Conservation (phyloP, 164 flowering plant genomes). For the Piper longum region DNA sequence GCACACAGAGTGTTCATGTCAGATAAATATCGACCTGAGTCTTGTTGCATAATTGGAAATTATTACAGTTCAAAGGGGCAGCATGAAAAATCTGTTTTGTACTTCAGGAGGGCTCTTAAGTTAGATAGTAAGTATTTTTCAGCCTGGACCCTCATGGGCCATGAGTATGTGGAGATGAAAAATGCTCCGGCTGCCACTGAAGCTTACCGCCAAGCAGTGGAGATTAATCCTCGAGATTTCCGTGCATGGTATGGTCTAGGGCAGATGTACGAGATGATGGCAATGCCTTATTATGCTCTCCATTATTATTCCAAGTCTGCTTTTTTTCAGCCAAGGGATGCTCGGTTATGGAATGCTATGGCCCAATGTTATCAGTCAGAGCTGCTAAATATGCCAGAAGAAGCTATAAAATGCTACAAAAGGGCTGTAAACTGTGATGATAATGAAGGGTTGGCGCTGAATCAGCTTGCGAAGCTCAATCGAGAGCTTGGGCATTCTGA, state of each 20-base stretch:
- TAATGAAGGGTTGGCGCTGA: slow-evolving; percentile 81
- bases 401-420: slow-evolving; percentile 84
- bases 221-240: slow-evolving; percentile 85
- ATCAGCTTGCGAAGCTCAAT: slow-evolving; percentile 78
- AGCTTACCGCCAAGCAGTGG: slow-evolving; percentile 90
- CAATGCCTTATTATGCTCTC: slow-evolving; percentile 88
- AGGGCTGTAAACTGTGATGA: slow-evolving; percentile 79
- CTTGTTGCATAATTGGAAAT: slow-evolving; percentile 95
- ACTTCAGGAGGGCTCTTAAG: slow-evolving; percentile 86
- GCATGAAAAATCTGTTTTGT: slow-evolving; percentile 87
- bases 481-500: slow-evolving; percentile 55
- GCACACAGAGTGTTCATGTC: slow-evolving; percentile 80
- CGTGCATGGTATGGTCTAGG: slow-evolving; percentile 99
- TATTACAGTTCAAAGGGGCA: slow-evolving; percentile 94
- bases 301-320: slow-evolving; percentile 80
- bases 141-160: slow-evolving; percentile 99
- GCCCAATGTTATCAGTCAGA: slow-evolving; percentile 90
- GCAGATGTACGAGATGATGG: slow-evolving; percentile 96
- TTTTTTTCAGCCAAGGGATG: slow-evolving; percentile 76
- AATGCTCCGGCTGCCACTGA: slow-evolving; percentile 90
- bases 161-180: slow-evolving; percentile 96
- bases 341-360: slow-evolving; percentile 95
- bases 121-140: slow-evolving; percentile 76
- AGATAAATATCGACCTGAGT: slow-evolving; percentile 93
- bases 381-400: slow-evolving; percentile 84